Percentiles rank a stretch among this genome's conserved stretches.
Evolutionary conservation across 441 rosid species (phyloP).

Genomic region (Eutrema salsugineum): DNA sequence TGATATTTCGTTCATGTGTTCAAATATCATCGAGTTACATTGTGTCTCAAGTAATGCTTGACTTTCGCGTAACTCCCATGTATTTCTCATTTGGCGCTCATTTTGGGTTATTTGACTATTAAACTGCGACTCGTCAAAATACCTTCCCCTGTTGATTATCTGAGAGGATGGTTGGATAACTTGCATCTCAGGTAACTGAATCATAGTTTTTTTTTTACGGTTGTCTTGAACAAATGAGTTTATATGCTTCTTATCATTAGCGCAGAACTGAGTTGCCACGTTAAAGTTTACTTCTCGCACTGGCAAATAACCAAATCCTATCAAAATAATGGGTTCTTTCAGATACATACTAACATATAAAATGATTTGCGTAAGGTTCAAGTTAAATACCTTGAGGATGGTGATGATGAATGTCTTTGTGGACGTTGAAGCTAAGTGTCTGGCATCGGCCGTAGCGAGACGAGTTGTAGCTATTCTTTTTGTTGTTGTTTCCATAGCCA

Average conservation of each 20-base stretch:
- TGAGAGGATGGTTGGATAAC: background rate
- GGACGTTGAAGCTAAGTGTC: background rate
- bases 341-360: background rate
- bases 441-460: background rate
- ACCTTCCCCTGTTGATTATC: background rate
- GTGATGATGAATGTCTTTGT: background rate
- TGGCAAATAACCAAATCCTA: background rate
- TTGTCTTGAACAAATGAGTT: background rate
- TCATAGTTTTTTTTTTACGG: background rate
- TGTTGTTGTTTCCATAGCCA: background rate
- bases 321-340: background rate
- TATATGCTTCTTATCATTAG: background rate
- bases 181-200: background rate
- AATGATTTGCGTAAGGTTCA: background rate
- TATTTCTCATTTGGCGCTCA: too few species aligned
- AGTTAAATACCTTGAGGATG: constrained; percentile 8
- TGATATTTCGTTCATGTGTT: background rate
- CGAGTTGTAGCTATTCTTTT: too few species aligned
- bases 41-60: too few species aligned
- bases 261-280: background rate
- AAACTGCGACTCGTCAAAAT: background rate
- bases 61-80: too few species aligned
- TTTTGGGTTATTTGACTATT: background rate
- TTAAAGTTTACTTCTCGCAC: background rate
- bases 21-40: too few species aligned